Evolutionary conservation across 2,329 filamentous ascomycete species (phyloP).

Genomic region (Nothophaeocryptopus gaeumannii): DNA sequence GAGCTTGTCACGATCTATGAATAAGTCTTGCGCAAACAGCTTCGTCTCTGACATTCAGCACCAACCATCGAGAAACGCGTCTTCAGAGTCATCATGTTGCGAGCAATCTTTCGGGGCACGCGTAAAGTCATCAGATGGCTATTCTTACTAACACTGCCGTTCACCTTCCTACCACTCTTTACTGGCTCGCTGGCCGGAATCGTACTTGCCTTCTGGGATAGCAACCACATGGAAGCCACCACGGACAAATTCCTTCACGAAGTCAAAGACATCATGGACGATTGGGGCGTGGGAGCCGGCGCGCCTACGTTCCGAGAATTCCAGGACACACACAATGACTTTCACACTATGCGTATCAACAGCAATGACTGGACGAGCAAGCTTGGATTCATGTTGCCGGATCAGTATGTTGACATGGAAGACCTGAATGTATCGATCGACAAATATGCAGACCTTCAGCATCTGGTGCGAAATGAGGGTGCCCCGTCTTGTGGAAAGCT

Average conservation of each 20-base stretch:
- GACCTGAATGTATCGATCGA: conserved; percentile 12
- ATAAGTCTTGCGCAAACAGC: too few species aligned
- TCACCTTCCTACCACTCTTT: conserved; percentile 16
- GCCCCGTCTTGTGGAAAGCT: not conserved
- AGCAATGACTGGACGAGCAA: conserved; percentile 17
- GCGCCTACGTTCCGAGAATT: conserved; percentile 17
- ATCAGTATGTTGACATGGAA: conserved; percentile 10
- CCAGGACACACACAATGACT: conserved; percentile 20
- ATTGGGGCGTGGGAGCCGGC: conserved; percentile 18
- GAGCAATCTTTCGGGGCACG: not conserved
- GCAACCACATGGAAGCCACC: conserved; percentile 7
- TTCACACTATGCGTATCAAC: conserved; percentile 18
- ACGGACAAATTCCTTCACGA: conserved; percentile 15
- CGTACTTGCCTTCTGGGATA: conserved; percentile 11
- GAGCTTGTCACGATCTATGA: too few species aligned
- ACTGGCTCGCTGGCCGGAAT: conserved; percentile 8
- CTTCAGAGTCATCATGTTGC: not conserved
- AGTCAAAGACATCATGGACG: conserved; percentile 11
- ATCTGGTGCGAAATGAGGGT: conserved; percentile 13
- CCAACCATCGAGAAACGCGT: too few species aligned
- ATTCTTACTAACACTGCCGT: conserved; percentile 17
- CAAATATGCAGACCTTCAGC: conserved; percentile 13
- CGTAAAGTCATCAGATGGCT: conserved; percentile 20
- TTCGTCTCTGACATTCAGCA: too few species aligned
- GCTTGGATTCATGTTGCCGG: conserved; percentile 16